Percentiles rank a stretch among this genome's conserved stretches.
Conservation (phyloP, 768 basidiomycete species). For the Pleurotus platypus region DNA sequence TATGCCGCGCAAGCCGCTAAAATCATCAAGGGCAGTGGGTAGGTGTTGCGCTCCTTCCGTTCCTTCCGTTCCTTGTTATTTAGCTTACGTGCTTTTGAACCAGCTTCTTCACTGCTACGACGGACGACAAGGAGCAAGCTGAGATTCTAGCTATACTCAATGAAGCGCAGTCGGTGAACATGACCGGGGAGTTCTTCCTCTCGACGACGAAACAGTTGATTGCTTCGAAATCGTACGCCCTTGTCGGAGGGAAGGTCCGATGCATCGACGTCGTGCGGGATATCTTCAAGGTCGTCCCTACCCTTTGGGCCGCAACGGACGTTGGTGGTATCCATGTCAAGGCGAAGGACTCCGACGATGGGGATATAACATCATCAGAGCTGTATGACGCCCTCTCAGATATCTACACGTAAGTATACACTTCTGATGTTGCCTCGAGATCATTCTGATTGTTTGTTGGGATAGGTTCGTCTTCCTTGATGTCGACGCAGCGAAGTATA, state of each 20-base stretch:
- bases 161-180: constrained; percentile 42
- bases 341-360: constrained; percentile 46
- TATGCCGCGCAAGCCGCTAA: constrained; percentile 48
- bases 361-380: constrained; percentile 59
- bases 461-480: constrained; percentile 75
- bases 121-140: constrained; percentile 43
- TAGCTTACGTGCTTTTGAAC: neutral
- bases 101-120: constrained; percentile 62
- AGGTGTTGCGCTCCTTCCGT: constrained; percentile 10
- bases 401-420: constrained; percentile 60
- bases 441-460: neutral
- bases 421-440: neutral
- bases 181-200: constrained; percentile 62
- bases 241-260: constrained; percentile 50
- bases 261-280: constrained; percentile 67
- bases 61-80: neutral
- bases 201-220: constrained; percentile 61
- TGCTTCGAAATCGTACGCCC: constrained; percentile 43
- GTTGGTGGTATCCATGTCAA: constrained; percentile 75
- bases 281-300: constrained; percentile 61
- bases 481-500: constrained; percentile 53
- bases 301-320: constrained; percentile 67
- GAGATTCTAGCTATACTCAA: constrained; percentile 47
- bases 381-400: constrained; percentile 63
- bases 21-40: constrained; percentile 63